Percentiles rank a stretch among this genome's conserved stretches.
These are phyloP conservation scores for Colletotrichum tanaceti DNA, from an alignment of 2,329 filamentous ascomycete species.

Conservation along the genomic window DNA sequence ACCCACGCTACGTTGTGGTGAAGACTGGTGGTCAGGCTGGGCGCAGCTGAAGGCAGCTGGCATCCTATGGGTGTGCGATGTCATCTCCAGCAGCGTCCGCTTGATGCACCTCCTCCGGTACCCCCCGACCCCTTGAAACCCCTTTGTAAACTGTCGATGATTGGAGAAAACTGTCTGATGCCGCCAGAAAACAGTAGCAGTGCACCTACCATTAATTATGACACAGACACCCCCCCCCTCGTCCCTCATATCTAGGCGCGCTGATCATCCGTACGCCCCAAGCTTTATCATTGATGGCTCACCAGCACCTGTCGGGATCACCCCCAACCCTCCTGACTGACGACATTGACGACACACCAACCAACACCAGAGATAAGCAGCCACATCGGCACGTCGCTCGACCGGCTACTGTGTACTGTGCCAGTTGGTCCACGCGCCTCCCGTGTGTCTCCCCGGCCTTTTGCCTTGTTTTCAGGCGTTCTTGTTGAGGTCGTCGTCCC, in stretches of 20 bases:
- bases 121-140: not conserved
- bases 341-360: not conserved
- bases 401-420: too few relatives aligned
- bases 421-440: slow-evolving; percentile 16
- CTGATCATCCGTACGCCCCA: too few relatives aligned
- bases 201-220: not conserved
- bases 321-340: not conserved
- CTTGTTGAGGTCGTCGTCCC: not conserved
- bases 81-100: too few relatives aligned
- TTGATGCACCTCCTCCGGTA: not conserved
- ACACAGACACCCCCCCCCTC: too few relatives aligned
- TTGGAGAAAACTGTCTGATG: not conserved
- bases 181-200: slow-evolving; percentile 17
- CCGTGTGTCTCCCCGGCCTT: not conserved
- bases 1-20: not conserved
- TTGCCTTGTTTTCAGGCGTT: slow-evolving; percentile 1
- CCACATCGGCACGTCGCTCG: slow-evolving; percentile 1
- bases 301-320: slow-evolving; percentile 15
- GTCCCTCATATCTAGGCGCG: too few relatives aligned
- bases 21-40: not conserved
- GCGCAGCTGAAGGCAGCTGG: not conserved
- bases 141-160: not conserved
- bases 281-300: slow-evolving; percentile 35
- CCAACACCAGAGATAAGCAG: slow-evolving; percentile 13
- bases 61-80: not conserved